Evolutionary conservation across 495 filamentous ascomycete species (phyloP), one percentile per base, ranked within the genome.

Genomic region (Monascus purpureus): DNA sequence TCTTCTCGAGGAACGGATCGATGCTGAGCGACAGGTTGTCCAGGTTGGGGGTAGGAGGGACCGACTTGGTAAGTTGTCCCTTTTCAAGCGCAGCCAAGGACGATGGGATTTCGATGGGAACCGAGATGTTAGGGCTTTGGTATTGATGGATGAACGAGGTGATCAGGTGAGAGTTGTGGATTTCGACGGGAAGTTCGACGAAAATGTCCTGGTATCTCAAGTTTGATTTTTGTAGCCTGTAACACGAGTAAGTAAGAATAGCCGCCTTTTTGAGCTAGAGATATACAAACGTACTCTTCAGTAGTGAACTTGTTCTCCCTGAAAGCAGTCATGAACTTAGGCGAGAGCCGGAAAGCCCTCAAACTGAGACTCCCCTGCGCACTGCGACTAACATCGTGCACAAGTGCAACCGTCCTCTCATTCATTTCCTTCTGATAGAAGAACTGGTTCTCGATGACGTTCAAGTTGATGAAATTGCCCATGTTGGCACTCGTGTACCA

Each of bases 401-500:
- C 84, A 25, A 97, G 65, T 16, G 86, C 86, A n/a, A 94, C 78
- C 6, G 86, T 94, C 50, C 75, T 68, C 53, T 94, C 86, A 50
- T 95, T 96, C 53, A 78, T 50, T 46, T 87, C 82, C 48, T 80
- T 85, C 67, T 97, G 90, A 63, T 93, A 96, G 61, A 82, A 81
- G 59, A 77, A 87, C 59, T 95, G 90, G 59, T 96, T 97, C 68
- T 97, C 90, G 63, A 96, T 82, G 49, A 93, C 85, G 65, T 81
- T 84, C 45, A 77, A 56, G 64, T 82, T 93, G 62, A 96, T 72
- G 38, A 96, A 97, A 68, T 95, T 95, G 50, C 90, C 92, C 75
- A 97, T 90, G 60, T 85, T 94, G 37, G 88, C 85, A 59, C 86
- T 95, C 33, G 84, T 93, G 60, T 97, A 97, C 88, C 88, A 97